phyloP scores from a whole-genome alignment of 805 yeast species.

The Candida yuanshanica region DNA sequence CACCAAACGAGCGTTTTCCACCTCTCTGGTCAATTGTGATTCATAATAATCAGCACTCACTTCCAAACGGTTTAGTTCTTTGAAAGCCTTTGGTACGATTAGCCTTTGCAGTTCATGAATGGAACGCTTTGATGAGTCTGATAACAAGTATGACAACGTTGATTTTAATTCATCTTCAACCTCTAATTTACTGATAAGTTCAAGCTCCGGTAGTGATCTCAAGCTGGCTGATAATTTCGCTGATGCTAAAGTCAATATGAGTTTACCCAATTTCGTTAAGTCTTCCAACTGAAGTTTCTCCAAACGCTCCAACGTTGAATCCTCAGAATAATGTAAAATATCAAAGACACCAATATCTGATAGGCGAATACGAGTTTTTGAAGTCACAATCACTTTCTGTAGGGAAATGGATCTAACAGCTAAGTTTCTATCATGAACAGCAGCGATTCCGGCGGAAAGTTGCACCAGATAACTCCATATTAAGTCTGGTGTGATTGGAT shows the following conservation, averaged over 20 bases:
- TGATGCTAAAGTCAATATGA: conserved; percentile 51
- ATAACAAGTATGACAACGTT: conserved; percentile 35
- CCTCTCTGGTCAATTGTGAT: conserved; percentile 57
- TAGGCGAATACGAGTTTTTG: conserved; percentile 63
- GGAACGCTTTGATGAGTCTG: conserved; percentile 21
- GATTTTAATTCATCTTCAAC: conserved; percentile 41
- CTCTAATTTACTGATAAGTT: conserved; percentile 24
- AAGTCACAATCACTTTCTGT: conserved; percentile 68
- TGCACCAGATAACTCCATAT: conserved; percentile 79
- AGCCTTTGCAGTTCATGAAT: conserved; percentile 31
- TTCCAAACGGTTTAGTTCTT: conserved; percentile 44
- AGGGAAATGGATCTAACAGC: conserved; percentile 59
- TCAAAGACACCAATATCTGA: conserved; percentile 70
- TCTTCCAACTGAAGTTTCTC: conserved; percentile 47
- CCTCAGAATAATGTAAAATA: conserved; percentile 42
- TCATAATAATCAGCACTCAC: conserved; percentile 54
- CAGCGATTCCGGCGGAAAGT: conserved; percentile 60
- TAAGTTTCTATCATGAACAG: conserved; percentile 59
- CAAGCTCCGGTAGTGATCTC: conserved; percentile 8
- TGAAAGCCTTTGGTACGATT: conserved; percentile 41
- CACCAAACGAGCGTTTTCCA: conserved; percentile 85
- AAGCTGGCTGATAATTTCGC: conserved; percentile 25
- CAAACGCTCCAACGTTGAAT: conserved; percentile 12
- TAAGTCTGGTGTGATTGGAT: conserved; percentile 52
- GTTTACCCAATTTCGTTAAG: conserved; percentile 48